These are phyloP conservation scores for Lecanosticta acicola DNA, from an alignment of 2,329 filamentous ascomycete species.

Conservation along the genomic window DNA sequence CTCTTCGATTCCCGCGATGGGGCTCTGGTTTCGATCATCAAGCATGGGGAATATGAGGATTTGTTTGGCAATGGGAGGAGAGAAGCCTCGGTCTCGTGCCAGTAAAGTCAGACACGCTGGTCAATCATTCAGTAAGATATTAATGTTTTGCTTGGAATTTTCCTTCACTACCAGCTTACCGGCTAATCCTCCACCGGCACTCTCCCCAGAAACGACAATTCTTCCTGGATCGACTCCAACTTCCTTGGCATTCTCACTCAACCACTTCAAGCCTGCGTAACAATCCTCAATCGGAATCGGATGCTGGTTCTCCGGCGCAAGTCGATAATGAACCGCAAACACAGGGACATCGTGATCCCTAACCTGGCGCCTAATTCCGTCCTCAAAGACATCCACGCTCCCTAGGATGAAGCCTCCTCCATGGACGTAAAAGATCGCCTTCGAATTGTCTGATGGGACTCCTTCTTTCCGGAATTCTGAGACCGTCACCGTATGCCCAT, in stretches of 20 bases:
- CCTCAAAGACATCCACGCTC: constrained; percentile 13
- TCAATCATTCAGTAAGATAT: no score
- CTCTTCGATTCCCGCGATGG: constrained; percentile 31
- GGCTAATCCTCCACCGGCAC: constrained; percentile 15
- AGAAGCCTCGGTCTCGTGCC: constrained; percentile 20
- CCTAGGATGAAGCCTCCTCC: constrained; percentile 18
- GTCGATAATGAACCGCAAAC: constrained; percentile 17
- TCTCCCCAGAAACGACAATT: constrained; percentile 16
- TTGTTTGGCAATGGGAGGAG: constrained; percentile 26
- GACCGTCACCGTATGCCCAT: constrained; percentile 12
- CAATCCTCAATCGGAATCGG: constrained; percentile 19
- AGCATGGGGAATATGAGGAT: constrained; percentile 45
- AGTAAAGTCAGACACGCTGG: constrained; percentile 18
- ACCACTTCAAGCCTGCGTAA: constrained; percentile 13
- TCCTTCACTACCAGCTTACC: not conserved
- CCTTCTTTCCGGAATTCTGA: constrained; percentile 11
- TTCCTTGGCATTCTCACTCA: constrained; percentile 10
- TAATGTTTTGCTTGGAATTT: not conserved
- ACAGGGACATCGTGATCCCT: constrained; percentile 2
- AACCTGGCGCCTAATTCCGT: constrained; percentile 1
- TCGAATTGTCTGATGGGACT: not conserved
- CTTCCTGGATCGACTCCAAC: constrained; percentile 10
- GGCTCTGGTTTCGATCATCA: constrained; percentile 38
- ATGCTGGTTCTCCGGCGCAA: constrained; percentile 18
- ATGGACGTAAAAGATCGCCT: constrained; percentile 13